A percentile compares a stretch with the other conserved stretches of the same genome.
Evolutionary conservation across 192 early-diverging fungal genomes (phyloP).

Genomic region (Piromyces sp.): DNA sequence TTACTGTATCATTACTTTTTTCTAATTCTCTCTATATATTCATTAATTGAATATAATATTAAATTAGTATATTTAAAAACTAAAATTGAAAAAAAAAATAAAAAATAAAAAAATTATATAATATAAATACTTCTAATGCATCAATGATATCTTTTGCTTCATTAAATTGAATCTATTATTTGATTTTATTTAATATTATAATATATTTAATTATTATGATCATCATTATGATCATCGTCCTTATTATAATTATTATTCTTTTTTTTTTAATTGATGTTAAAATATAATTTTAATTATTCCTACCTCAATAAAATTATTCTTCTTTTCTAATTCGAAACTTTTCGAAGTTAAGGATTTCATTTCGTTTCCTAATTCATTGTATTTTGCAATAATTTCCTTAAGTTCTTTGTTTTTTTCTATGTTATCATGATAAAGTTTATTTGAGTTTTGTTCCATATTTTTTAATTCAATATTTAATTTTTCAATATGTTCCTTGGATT

Average conservation of each 20-base stretch:
- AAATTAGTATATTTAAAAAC: too few species aligned
- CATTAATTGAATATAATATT: too few species aligned
- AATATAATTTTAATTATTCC: not conserved
- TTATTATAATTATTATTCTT: too few species aligned
- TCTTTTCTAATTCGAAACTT: not conserved
- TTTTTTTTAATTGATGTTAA: not conserved
- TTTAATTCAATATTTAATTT: not conserved
- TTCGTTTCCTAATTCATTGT: not conserved
- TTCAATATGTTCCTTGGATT: not conserved
- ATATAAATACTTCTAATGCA: not conserved
- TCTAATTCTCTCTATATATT: not conserved
- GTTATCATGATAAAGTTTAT: not conserved
- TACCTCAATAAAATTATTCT: not conserved
- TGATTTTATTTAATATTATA: too few species aligned
- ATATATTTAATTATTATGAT: too few species aligned
- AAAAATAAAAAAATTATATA: not conserved
- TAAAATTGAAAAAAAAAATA: too few species aligned
- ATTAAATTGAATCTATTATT: not conserved
- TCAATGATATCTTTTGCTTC: not conserved
- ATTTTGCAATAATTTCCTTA: not conserved
- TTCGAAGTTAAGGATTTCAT: not conserved
- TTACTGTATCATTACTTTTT: not conserved
- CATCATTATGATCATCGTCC: too few species aligned
- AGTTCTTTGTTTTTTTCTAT: not conserved
- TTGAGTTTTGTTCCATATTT: not conserved